Evolutionary conservation across 108 stramenopile genomes (phyloP), one percentile per base, ranked within the genome.

Genomic region (Cyclotella kingstonii): DNA sequence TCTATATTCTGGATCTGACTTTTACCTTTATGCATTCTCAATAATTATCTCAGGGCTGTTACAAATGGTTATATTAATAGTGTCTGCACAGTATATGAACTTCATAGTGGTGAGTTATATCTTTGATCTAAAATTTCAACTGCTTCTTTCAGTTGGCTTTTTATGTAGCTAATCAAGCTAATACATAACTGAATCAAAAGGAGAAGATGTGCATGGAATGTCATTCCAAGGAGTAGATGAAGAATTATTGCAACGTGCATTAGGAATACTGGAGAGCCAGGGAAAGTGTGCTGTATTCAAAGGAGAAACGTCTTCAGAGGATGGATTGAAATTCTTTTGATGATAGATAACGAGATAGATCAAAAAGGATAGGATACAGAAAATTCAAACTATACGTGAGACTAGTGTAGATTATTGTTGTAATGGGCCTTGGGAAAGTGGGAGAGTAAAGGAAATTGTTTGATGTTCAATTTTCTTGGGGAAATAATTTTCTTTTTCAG

Each of bases 191-290:
- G n/a, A 40, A 38, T 58, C n/a, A 0, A 4, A 11, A 60, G 90
- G 91, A n/a, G 91, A 93, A 62, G 93, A 94, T 78, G 87, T 90
- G 1, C 74, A 90, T 68, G 89, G 89, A 0, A 86, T 86, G 84
- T 82, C 81, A 38, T 94, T 94, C 71, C 71, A 94, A 45, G 93
- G 93, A 5, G 82, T 78, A 14, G 93, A 94, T 51, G 93, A 94
- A 59, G 82, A 90, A 47, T 55, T 94, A 40, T 59, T 94, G 47
- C 83, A 89, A 22, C 70, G 89, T 33, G 93, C 87, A 14, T 54
- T 94, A 22, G 46, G 42, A 2, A 87, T 94, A 27, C 64, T 94
- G 73, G 86, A 94, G 63, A 60, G 82, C 15, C 79, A 83, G 63
- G 89, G 89, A 2, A 88, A 90, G 58, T 86, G 85, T 54, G 60